phyloP scores from a whole-genome alignment of 2,329 filamentous ascomycete genomes.

The Salinomyces thailandicus region DNA sequence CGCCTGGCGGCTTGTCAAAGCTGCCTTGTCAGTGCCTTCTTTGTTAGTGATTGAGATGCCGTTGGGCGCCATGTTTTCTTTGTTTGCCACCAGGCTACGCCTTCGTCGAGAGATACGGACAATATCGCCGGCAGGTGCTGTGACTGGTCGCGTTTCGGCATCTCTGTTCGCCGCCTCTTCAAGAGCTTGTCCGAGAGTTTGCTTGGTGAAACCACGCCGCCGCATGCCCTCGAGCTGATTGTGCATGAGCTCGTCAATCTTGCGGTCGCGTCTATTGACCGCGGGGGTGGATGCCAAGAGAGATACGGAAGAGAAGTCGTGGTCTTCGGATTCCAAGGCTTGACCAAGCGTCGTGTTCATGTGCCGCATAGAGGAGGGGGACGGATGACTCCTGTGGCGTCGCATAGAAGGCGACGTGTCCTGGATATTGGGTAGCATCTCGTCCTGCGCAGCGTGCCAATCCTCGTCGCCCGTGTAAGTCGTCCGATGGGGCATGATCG shows the following conservation, averaged over 20 bases:
- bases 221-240: conserved; percentile 32
- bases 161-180: neutral
- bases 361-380: conserved; percentile 16
- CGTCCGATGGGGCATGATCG: conserved; percentile 13
- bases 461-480: conserved; percentile 18
- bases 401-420: conserved; percentile 32
- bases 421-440: conserved; percentile 32
- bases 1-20: conserved; percentile 21
- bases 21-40: conserved; percentile 26
- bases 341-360: conserved; percentile 18
- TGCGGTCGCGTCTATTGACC: conserved; percentile 23
- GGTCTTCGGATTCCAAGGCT: conserved; percentile 24
- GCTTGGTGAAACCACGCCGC: conserved; percentile 14
- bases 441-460: conserved; percentile 25
- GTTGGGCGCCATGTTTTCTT: conserved; percentile 20
- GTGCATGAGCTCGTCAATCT: conserved; percentile 34
- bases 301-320: conserved; percentile 37
- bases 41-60: conserved; percentile 15
- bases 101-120: conserved; percentile 7
- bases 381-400: conserved; percentile 9
- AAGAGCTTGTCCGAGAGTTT: conserved; percentile 4
- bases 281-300: conserved; percentile 40
- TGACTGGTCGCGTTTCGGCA: conserved; percentile 1
- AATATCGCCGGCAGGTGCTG: conserved; percentile 3
- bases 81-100: conserved; percentile 18